Conservation (phyloP, 768 basidiomycete genomes). For the Artomyces pyxidatus region DNA sequence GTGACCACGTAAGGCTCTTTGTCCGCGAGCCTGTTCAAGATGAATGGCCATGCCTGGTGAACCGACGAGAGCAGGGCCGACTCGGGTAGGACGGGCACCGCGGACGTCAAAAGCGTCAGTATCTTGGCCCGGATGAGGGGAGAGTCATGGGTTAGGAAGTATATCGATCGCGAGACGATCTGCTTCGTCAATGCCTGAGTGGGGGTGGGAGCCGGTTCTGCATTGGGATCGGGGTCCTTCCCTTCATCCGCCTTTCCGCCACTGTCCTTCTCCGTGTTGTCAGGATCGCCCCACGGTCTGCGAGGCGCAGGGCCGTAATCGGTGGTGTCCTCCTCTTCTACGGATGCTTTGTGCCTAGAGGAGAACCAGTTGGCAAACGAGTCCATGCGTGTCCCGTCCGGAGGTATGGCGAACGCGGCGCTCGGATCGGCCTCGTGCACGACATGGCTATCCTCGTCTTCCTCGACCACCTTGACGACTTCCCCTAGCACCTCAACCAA, state of each 20-base stretch:
- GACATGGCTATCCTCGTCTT: slow-evolving; percentile 33
- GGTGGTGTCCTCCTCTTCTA: slow-evolving; percentile 31
- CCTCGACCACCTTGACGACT: slow-evolving; percentile 70
- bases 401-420: not conserved
- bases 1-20: slow-evolving; percentile 71
- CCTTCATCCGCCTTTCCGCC: slow-evolving; percentile 16
- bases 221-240: slow-evolving; percentile 30
- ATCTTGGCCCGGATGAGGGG: slow-evolving; percentile 81
- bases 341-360: slow-evolving; percentile 31
- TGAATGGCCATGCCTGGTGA: slow-evolving; percentile 90
- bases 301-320: slow-evolving; percentile 56
- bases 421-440: slow-evolving; percentile 10
- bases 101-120: slow-evolving; percentile 61
- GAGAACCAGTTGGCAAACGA: slow-evolving; percentile 61
- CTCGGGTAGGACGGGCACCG: slow-evolving; percentile 65
- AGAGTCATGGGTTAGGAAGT: slow-evolving; percentile 87
- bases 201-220: slow-evolving; percentile 49
- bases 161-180: slow-evolving; percentile 80
- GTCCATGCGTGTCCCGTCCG: slow-evolving; percentile 32
- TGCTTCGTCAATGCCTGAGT: slow-evolving; percentile 72
- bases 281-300: slow-evolving; percentile 42
- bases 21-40: slow-evolving; percentile 76
- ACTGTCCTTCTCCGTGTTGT: slow-evolving; percentile 19
- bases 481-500: slow-evolving; percentile 82
- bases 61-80: slow-evolving; percentile 76